phyloP scores from a whole-genome alignment of 2,329 filamentous ascomycete species.

The Cephalotrichum gorgonifer region DNA sequence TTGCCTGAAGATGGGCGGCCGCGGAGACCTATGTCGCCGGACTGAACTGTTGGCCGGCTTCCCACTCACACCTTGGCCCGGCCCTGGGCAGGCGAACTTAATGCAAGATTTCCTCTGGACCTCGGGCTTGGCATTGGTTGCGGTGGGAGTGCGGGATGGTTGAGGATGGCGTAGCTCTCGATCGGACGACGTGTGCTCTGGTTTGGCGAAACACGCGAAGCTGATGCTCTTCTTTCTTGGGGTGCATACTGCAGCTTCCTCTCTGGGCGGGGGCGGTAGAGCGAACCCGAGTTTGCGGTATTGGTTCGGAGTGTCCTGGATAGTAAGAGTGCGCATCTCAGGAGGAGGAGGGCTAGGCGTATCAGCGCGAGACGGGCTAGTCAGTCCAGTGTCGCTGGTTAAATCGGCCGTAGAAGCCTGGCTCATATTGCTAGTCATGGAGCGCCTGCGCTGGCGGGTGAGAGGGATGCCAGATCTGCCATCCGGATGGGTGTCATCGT shows the following conservation, averaged over 20 bases:
- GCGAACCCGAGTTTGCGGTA: background rate
- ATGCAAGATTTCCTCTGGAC: constrained; percentile 71
- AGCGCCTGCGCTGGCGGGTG: constrained; percentile 40
- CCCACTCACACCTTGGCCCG: background rate
- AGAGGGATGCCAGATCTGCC: constrained; percentile 23
- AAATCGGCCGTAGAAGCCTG: constrained; percentile 77
- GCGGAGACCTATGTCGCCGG: background rate
- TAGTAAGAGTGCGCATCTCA: constrained; percentile 36
- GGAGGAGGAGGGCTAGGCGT: constrained; percentile 82
- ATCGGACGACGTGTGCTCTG: constrained; percentile 13
- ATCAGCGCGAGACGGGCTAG: constrained; percentile 77
- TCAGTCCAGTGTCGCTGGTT: constrained; percentile 88
- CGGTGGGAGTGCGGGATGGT: constrained; percentile 47
- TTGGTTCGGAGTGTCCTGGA: constrained; percentile 15
- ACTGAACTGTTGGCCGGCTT: constrained; percentile 20
- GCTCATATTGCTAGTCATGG: constrained; percentile 71
- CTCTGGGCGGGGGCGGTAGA: background rate
- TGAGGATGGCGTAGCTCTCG: constrained; percentile 14
- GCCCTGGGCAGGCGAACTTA: constrained; percentile 76
- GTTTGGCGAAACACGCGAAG: constrained; percentile 8
- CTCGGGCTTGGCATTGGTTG: constrained; percentile 32
- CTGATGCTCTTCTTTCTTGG: constrained; percentile 9
- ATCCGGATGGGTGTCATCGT: constrained; percentile 38
- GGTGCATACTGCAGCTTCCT: background rate
- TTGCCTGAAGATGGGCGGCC: background rate